phyloP scores from a whole-genome alignment of 805 yeast genomes.

The Wickerhamiella kazuoi region DNA sequence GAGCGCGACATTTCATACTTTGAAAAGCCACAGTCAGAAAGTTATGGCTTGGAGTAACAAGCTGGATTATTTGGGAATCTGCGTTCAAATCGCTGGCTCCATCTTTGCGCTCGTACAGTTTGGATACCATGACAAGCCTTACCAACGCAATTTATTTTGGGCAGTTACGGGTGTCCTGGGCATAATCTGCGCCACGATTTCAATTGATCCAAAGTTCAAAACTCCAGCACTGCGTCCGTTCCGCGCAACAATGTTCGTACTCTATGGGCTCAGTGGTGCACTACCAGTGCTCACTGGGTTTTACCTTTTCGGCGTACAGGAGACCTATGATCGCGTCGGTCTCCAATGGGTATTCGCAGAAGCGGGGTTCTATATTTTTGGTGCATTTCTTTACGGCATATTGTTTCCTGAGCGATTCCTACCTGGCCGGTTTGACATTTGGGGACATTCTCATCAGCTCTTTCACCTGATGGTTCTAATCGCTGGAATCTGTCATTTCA shows the following conservation, averaged over 20 bases:
- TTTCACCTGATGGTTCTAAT: conserved; percentile 63
- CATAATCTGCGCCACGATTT: conserved; percentile 38
- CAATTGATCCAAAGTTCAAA: conserved; percentile 51
- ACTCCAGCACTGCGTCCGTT: conserved; percentile 54
- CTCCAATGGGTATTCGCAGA: conserved; percentile 48
- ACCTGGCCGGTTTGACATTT: conserved; percentile 49
- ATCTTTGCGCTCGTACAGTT: conserved; percentile 34
- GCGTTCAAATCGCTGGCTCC: conserved; percentile 47
- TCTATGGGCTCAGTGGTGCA: conserved; percentile 62
- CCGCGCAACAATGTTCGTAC: conserved; percentile 60
- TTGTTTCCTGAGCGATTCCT: conserved; percentile 56
- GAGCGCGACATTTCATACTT: conserved; percentile 49
- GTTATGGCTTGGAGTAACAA: conserved; percentile 44
- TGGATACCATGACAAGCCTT: conserved; percentile 26
- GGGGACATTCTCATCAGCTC: conserved; percentile 74
- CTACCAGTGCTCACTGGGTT: conserved; percentile 49
- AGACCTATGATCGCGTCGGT: conserved; percentile 34
- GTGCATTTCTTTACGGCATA: conserved; percentile 63
- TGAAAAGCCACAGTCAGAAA: conserved; percentile 45
- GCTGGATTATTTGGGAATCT: conserved; percentile 61
- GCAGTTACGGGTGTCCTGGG: conserved; percentile 43
- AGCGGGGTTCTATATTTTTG: conserved; percentile 57
- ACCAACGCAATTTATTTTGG: conserved; percentile 17
- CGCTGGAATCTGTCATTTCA: conserved; percentile 60
- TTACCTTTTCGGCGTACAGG: conserved; percentile 30